Percentiles rank a stretch among this genome's conserved stretches.
Conservation (phyloP, 495 filamentous ascomycete genomes). For the Aspergillus baeticus region DNA sequence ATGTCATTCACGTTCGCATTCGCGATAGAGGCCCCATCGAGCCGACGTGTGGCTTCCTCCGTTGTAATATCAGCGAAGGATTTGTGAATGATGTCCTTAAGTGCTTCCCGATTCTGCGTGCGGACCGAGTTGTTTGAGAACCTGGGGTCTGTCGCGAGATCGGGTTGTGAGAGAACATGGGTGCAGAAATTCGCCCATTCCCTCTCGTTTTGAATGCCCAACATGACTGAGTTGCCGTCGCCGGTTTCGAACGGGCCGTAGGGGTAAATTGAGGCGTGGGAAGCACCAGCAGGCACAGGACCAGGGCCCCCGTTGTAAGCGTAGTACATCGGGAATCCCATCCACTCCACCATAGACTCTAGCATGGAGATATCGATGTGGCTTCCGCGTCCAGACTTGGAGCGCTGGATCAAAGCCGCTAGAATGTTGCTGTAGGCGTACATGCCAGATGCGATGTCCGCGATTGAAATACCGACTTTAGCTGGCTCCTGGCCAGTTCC, state of each 20-base stretch:
- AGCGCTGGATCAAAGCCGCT: conserved; percentile 46
- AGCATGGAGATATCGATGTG: conserved; percentile 54
- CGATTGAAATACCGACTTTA: conserved; percentile 53
- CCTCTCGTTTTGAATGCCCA: conserved; percentile 53
- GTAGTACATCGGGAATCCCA: conserved; percentile 56
- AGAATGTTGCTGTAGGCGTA: conserved; percentile 52
- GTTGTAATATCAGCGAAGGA: conserved; percentile 27
- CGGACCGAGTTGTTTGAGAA: conserved; percentile 38
- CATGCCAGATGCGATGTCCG: conserved; percentile 50
- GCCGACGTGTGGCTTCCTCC: conserved; percentile 27
- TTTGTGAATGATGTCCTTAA: conserved; percentile 31
- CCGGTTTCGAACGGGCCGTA: conserved; percentile 53
- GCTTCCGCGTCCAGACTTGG: conserved; percentile 40
- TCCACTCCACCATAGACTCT: conserved; percentile 56
- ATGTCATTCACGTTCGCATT: conserved; percentile 53
- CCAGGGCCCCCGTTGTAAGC: conserved; percentile 37
- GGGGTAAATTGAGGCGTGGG: conserved; percentile 51
- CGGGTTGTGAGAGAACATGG: conserved; percentile 31
- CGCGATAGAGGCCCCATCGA: conserved; percentile 40
- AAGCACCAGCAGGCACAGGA: conserved; percentile 43
- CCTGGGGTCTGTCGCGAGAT: conserved; percentile 31
- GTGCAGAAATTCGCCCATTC: conserved; percentile 50
- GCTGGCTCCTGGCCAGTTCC: conserved; percentile 45
- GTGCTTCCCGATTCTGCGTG: conserved; percentile 30
- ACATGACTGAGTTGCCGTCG: conserved; percentile 47